A percentile compares a stretch with the other conserved stretches of the same genome.
phyloP scores from a whole-genome alignment of 768 basidiomycete genomes.

The Pulveroboletus sp. region DNA sequence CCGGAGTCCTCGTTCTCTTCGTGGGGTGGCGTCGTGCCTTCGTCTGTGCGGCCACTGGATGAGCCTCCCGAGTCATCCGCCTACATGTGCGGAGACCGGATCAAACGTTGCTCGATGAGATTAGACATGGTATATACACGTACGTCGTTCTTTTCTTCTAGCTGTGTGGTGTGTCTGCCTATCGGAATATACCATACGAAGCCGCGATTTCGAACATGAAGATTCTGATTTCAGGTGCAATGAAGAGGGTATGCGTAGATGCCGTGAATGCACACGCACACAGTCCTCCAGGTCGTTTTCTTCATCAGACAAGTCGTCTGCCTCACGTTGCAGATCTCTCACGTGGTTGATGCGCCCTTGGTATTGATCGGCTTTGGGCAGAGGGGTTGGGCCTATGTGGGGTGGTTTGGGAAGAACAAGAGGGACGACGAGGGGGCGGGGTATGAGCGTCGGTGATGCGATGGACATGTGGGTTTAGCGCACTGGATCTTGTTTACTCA shows the following conservation, averaged over 20 bases:
- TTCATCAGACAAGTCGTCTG: slow-evolving; percentile 82
- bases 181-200: slow-evolving; percentile 67
- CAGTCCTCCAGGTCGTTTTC: slow-evolving; percentile 77
- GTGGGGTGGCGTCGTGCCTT: slow-evolving; percentile 26
- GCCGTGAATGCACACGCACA: slow-evolving; percentile 36
- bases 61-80: slow-evolving; percentile 34
- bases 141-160: slow-evolving; percentile 85
- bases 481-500: too few relatives aligned
- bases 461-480: slow-evolving; percentile 37
- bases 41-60: slow-evolving; percentile 30
- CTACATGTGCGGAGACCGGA: slow-evolving; percentile 12
- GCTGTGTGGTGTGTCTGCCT: slow-evolving; percentile 65
- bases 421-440: slow-evolving; percentile 59
- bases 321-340: slow-evolving; percentile 69
- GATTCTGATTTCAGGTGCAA: slow-evolving; percentile 38
- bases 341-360: slow-evolving; percentile 56
- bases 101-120: neutral
- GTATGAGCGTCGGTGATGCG: slow-evolving; percentile 69
- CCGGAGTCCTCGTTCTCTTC: slow-evolving; percentile 40
- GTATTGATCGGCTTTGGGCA: slow-evolving; percentile 43
- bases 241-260: neutral
- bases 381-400: slow-evolving; percentile 59
- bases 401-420: slow-evolving; percentile 61
- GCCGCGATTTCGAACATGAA: slow-evolving; percentile 60
- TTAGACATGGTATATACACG: slow-evolving; percentile 13